Percentiles rank a stretch among this genome's conserved stretches.
phyloP scores from a whole-genome alignment of 345 rosid genomes.

The Sisymbrium irio region DNA sequence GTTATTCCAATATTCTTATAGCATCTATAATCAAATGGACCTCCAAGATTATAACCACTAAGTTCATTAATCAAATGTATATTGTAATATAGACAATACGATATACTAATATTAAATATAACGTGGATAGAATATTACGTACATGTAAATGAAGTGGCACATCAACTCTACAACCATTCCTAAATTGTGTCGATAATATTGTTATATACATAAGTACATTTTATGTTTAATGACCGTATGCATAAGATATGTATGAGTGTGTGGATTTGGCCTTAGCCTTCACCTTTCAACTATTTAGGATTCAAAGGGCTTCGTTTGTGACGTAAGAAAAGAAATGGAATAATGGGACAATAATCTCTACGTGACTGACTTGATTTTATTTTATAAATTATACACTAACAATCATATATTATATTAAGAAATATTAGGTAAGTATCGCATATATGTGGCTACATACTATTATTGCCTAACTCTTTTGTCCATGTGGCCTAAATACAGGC shows the following conservation, averaged over 20 bases:
- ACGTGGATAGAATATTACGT: slow-evolving; percentile 16
- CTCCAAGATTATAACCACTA: slow-evolving; percentile 19
- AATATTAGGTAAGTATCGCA: background rate
- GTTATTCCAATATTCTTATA: slow-evolving; percentile 1
- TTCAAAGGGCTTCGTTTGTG: slow-evolving; percentile 31
- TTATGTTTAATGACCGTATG: background rate
- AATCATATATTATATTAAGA: background rate
- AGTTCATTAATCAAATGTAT: background rate
- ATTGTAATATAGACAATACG: background rate
- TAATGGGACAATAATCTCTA: slow-evolving; percentile 14
- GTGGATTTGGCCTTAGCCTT: slow-evolving; percentile 15
- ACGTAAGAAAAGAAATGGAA: slow-evolving; percentile 17
- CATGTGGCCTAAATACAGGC: slow-evolving; percentile 2
- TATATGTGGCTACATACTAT: slow-evolving; percentile 22
- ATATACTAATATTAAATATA: background rate
- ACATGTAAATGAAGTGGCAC: slow-evolving; percentile 18
- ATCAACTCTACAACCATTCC: slow-evolving; percentile 26
- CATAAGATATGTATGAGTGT: background rate
- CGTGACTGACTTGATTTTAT: background rate
- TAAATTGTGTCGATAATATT: background rate
- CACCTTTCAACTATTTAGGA: slow-evolving; percentile 34
- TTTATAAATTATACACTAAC: background rate
- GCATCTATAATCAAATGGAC: slow-evolving; percentile 3
- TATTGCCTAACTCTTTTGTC: slow-evolving; percentile 26
- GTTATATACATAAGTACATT: too few relatives aligned